Evolutionary conservation across 495 filamentous ascomycete genomes (phyloP).

Genomic region (Cryomyces minteri): DNA sequence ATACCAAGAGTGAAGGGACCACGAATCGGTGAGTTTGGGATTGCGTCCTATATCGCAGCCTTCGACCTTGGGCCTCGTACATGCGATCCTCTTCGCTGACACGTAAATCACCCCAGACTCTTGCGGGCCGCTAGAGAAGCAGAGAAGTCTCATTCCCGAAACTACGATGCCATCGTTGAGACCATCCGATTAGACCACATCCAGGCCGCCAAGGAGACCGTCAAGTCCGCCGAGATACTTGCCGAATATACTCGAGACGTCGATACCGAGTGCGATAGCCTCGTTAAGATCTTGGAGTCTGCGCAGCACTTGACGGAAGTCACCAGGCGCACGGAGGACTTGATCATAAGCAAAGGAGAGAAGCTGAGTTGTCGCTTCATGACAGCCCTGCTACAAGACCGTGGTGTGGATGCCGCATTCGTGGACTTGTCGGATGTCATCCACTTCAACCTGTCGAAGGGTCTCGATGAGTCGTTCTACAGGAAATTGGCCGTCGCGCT

Average conservation of each 20-base stretch:
- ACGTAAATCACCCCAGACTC: no score
- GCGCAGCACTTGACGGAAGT: constrained; percentile 43
- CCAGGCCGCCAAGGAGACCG: constrained; percentile 40
- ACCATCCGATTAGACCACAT: constrained; percentile 61
- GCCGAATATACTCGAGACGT: constrained; percentile 39
- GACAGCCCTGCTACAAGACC: constrained; percentile 60
- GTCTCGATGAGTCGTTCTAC: constrained; percentile 67
- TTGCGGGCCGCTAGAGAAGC: constrained; percentile 35
- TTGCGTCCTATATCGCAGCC: no score
- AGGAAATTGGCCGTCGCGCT: constrained; percentile 43
- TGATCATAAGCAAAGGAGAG: constrained; percentile 82
- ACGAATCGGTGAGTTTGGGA: constrained; percentile 63
- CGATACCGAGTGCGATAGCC: constrained; percentile 47
- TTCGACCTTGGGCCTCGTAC: no score
- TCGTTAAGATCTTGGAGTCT: constrained; percentile 39
- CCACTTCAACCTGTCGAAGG: constrained; percentile 36
- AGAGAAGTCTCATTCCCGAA: constrained; percentile 36
- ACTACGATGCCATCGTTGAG: constrained; percentile 52
- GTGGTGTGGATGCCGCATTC: constrained; percentile 63
- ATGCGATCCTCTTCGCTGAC: no score
- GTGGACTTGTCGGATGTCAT: constrained; percentile 69
- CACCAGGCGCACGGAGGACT: constrained; percentile 66
- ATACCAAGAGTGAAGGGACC: constrained; percentile 78
- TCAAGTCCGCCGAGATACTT: constrained; percentile 41
- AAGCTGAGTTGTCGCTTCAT: constrained; percentile 83